Evolutionary conservation across 225 moss, liverwort and hornwort genomes (phyloP).

Genomic region (Bryum argenteum): DNA sequence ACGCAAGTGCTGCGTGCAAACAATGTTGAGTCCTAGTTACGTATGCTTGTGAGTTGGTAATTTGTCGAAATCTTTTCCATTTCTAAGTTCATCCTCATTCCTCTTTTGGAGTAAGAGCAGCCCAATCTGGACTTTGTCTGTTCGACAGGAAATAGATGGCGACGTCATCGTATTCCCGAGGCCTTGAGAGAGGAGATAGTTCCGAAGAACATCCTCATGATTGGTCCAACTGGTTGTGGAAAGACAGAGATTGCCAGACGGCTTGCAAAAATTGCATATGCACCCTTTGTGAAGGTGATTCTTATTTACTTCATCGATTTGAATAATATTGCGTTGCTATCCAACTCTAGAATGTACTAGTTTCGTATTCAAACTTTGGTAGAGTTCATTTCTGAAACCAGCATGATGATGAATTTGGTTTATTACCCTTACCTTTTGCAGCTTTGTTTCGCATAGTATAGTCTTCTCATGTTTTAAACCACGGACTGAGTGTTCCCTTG

Average conservation of each 20-base stretch:
- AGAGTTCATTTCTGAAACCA: not conserved
- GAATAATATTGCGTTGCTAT: not conserved
- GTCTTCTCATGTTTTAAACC: slow-evolving; percentile 16
- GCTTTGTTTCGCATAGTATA: not conserved
- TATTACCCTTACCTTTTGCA: slow-evolving; percentile 4
- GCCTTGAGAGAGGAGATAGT: slow-evolving; percentile 82
- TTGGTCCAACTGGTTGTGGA: slow-evolving; percentile 91
- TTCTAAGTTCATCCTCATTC: not conserved
- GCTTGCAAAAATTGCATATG: slow-evolving; percentile 89
- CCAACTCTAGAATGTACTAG: not conserved
- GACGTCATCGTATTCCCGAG: slow-evolving; percentile 74
- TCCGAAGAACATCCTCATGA: slow-evolving; percentile 95
- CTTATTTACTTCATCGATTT: not conserved
- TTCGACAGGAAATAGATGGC: slow-evolving; percentile 80
- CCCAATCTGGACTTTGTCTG: slow-evolving; percentile 2
- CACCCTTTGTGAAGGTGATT: slow-evolving; percentile 87
- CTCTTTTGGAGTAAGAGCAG: slow-evolving; percentile 22
- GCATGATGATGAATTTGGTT: not conserved
- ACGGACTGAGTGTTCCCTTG: slow-evolving; percentile 9
- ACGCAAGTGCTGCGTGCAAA: not conserved
- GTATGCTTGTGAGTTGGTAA: slow-evolving; percentile 7
- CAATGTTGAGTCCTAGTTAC: not conserved
- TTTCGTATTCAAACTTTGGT: not conserved
- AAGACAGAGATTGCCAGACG: slow-evolving; percentile 95
- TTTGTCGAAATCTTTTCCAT: slow-evolving; percentile 5